Evolutionary conservation across 805 yeast species (phyloP), one percentile per base, ranked within the genome.

Genomic region (Hanseniaspora pseudoguilliermondii): DNA sequence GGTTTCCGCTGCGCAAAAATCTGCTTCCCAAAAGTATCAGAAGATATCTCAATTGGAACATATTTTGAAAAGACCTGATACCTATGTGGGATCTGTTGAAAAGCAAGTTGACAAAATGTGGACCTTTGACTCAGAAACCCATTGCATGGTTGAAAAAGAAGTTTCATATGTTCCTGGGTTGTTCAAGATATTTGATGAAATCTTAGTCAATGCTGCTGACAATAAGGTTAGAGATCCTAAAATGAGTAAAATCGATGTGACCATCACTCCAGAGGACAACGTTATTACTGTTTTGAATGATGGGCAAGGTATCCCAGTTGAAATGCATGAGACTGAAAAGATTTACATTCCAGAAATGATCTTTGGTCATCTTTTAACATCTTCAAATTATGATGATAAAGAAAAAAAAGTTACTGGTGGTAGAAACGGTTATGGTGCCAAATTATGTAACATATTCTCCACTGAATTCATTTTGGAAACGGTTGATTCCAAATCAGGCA

Each of bases 361-460:
- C 63, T 93, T 93, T 70, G 98, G 98, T 55, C 88, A 93, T 65
- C 76, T 93, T 59, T 78, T 93, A 60, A 93, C 98, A 0, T 90
- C 97, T 1, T 86, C 96, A 29, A 93, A 93, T 71, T 93, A 93
- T 68, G 96, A 93, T 68, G 98, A 93, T 68, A 80, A 91, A 60
- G 86, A 93, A 65, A 86, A 87, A 70, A 93, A 93, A 69, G 97
- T 93, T 36, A 87, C 95, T 2, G 98, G 98, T 73, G 98, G 98
- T 69, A 82, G 98, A 74, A 93, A 93, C 67, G 98, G 98, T 60
- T 93, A 82, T 66, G 98, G 98, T 70, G 98, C 98, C 49, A 93
- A 93, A 67, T 73, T 93, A 56, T 93, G 98, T 79, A 93, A 93
- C 69, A 93, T 93, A 59, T 93, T 91, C 69, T 88, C 96, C 27